These are phyloP conservation scores for Schizosaccharomyces pombe DNA, from an alignment of 805 yeast species.

Conservation along the genomic window DNA sequence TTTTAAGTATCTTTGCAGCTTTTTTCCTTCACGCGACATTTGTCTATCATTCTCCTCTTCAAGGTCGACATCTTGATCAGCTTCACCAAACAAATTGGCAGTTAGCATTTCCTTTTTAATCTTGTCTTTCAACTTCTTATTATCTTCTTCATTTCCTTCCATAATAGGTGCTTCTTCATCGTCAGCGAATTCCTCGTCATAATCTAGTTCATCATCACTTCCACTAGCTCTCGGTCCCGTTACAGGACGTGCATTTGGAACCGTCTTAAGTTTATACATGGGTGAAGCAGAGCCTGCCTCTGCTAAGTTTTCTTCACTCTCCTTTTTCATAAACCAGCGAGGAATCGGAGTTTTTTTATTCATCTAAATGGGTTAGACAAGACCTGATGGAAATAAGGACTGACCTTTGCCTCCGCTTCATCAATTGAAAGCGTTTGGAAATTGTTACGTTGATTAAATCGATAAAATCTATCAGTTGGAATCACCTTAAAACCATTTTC, in stretches of 20 bases:
- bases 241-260: background rate
- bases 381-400: background rate
- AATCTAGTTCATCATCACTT: slow-evolving; percentile 80
- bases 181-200: slow-evolving; percentile 90
- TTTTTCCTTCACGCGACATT: slow-evolving; percentile 77
- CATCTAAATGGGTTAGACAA: slow-evolving; percentile 25
- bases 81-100: slow-evolving; percentile 8
- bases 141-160: slow-evolving; percentile 89
- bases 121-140: slow-evolving; percentile 48
- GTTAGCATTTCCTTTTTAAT: slow-evolving; percentile 53
- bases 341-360: slow-evolving; percentile 55
- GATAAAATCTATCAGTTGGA: slow-evolving; percentile 85
- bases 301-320: slow-evolving; percentile 25
- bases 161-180: slow-evolving; percentile 96
- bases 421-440: slow-evolving; percentile 84
- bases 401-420: slow-evolving; percentile 56
- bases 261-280: slow-evolving; percentile 12
- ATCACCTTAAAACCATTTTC: slow-evolving; percentile 68
- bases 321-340: slow-evolving; percentile 78
- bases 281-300: slow-evolving; percentile 7
- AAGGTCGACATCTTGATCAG: slow-evolving; percentile 24
- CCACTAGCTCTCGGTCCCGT: slow-evolving; percentile 21
- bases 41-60: slow-evolving; percentile 55
- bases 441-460: slow-evolving; percentile 77
- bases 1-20: slow-evolving; percentile 49